A percentile compares a stretch with the other conserved stretches of the same genome.
phyloP scores from a whole-genome alignment of 176 grass and related monocot species.

The Dendrocalamus sinicus region DNA sequence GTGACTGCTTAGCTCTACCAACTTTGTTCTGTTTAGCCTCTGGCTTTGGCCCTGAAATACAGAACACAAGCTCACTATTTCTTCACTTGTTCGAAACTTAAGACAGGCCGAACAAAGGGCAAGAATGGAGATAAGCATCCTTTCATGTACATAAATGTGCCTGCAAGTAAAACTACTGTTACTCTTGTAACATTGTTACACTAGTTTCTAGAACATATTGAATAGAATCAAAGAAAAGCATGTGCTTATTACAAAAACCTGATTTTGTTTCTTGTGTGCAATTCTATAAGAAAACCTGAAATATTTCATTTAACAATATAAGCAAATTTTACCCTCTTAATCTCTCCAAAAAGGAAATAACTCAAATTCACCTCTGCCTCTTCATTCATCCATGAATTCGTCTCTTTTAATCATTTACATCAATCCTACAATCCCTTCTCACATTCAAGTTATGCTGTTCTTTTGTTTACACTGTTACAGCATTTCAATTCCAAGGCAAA shows the following conservation, averaged over 20 bases:
- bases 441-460: background rate
- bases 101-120: slow-evolving; percentile 53
- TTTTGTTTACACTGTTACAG: background rate
- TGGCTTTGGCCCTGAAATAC: slow-evolving; percentile 61
- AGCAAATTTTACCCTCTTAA: background rate
- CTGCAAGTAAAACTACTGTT: slow-evolving; percentile 63
- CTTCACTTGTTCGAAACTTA: slow-evolving; percentile 58
- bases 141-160: slow-evolving; percentile 54
- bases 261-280: background rate
- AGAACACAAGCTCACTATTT: slow-evolving; percentile 68
- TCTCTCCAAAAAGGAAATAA: background rate
- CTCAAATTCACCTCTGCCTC: background rate
- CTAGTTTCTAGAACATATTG: slow-evolving; percentile 25
- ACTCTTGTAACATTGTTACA: slow-evolving; percentile 50
- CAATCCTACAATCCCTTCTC: background rate
- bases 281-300: background rate
- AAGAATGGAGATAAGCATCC: slow-evolving; percentile 47
- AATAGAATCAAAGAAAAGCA: slow-evolving; percentile 11
- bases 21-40: slow-evolving; percentile 39
- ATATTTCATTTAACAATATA: background rate
- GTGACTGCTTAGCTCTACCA: slow-evolving; percentile 18
- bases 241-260: background rate
- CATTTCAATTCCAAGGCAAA: slow-evolving; percentile 2
- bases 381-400: background rate
- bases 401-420: background rate